These are phyloP conservation scores for Magnolia sinica DNA, from an alignment of 164 flowering plant species.

Conservation along the genomic window DNA sequence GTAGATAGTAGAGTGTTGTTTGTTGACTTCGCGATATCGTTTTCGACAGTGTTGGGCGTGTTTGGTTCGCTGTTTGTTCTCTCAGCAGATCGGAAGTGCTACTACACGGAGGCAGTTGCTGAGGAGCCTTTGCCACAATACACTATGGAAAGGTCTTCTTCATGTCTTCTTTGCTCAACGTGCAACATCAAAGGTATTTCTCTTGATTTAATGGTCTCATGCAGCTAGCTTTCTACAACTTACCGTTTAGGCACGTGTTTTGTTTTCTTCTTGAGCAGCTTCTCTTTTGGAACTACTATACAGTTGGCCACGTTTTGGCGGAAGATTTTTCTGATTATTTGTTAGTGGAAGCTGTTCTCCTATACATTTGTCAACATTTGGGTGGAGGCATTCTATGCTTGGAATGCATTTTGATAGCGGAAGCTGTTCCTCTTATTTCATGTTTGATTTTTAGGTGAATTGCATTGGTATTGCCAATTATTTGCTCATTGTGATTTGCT, in stretches of 20 bases:
- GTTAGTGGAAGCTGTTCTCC: neutral
- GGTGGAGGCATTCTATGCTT: too few species aligned
- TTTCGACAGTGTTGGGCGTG: neutral
- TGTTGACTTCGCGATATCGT: neutral
- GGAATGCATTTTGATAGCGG: neutral
- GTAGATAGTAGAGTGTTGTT: conserved; percentile 48
- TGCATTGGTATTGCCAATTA: too few species aligned
- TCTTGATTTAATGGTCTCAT: conserved; percentile 1
- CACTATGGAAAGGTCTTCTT: conserved; percentile 70
- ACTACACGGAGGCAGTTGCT: conserved; percentile 18
- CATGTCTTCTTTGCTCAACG: conserved; percentile 80
- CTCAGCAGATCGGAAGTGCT: conserved; percentile 40
- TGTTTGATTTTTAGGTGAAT: too few species aligned
- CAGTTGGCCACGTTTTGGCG: neutral
- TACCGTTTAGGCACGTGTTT: neutral
- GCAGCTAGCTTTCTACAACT: neutral
- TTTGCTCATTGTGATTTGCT: too few species aligned
- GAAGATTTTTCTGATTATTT: neutral
- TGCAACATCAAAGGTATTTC: conserved; percentile 64
- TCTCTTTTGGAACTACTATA: neutral
- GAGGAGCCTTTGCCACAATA: conserved; percentile 41
- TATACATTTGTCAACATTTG: neutral
- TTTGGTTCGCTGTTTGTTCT: neutral
- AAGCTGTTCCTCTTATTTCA: neutral
- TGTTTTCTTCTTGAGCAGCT: neutral